These are phyloP conservation scores for Globisporangium paroecandrum DNA, from an alignment of 352 stramenopile genomes.

Conservation along the genomic window DNA sequence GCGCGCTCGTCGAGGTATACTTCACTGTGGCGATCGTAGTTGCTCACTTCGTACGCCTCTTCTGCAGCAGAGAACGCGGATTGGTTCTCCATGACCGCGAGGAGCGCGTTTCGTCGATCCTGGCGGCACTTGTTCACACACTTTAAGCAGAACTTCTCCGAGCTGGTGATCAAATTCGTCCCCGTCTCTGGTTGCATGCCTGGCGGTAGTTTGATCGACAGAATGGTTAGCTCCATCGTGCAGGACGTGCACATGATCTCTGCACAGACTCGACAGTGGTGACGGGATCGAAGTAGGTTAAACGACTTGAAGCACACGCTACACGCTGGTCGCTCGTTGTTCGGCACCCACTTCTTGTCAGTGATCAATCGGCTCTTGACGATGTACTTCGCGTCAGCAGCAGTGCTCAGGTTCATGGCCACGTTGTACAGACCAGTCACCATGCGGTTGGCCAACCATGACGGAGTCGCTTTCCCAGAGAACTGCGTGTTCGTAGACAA, in stretches of 20 bases:
- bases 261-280: conserved; percentile 79
- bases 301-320: conserved; percentile 81
- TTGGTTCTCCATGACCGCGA: conserved; percentile 15
- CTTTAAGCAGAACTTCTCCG: conserved; percentile 83
- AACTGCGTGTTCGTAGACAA: conserved; percentile 25
- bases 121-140: conserved; percentile 69
- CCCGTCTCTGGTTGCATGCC: conserved; percentile 54
- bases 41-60: conserved; percentile 33
- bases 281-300: conserved; percentile 61
- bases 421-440: conserved; percentile 40
- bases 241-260: conserved; percentile 80
- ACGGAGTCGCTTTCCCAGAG: conserved; percentile 34
- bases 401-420: conserved; percentile 35
- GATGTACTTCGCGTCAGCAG: conserved; percentile 64
- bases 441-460: conserved; percentile 68
- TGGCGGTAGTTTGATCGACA: conserved; percentile 48
- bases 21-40: conserved; percentile 17
- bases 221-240: conserved; percentile 61
- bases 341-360: conserved; percentile 66
- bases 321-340: conserved; percentile 61
- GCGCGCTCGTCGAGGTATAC: conserved; percentile 17
- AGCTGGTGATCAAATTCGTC: conserved; percentile 47
- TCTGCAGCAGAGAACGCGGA: conserved; percentile 8
- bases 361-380: conserved; percentile 53
- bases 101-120: conserved; percentile 41